Percentiles rank a stretch among this genome's conserved stretches.
Evolutionary conservation across 2,329 filamentous ascomycete species (phyloP).

Genomic region (Penicillium italicum): DNA sequence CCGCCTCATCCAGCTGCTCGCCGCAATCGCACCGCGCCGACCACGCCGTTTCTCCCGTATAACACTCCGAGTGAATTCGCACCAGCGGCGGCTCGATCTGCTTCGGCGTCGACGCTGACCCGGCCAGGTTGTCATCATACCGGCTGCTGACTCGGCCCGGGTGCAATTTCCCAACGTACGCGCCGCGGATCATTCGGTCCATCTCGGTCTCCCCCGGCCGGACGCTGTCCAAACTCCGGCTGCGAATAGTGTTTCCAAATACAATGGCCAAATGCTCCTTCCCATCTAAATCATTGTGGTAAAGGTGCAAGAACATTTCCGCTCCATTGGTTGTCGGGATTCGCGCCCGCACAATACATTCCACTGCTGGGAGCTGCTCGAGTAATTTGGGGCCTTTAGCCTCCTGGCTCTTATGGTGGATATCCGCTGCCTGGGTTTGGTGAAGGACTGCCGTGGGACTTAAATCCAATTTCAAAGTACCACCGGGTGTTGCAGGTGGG

Average conservation of each 20-base stretch:
- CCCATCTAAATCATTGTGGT: slow-evolving; percentile 85
- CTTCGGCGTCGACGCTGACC: slow-evolving; percentile 17
- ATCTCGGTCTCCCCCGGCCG: slow-evolving; percentile 49
- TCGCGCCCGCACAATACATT: slow-evolving; percentile 87
- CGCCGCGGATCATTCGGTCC: slow-evolving; percentile 83
- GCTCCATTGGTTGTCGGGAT: slow-evolving; percentile 89
- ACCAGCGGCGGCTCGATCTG: slow-evolving; percentile 64
- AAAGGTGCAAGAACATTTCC: slow-evolving; percentile 96
- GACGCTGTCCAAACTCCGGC: slow-evolving; percentile 54
- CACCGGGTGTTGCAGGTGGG: slow-evolving; percentile 45
- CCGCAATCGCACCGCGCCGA: slow-evolving; percentile 96
- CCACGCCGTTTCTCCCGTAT: slow-evolving; percentile 98
- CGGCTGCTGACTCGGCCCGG: slow-evolving; percentile 78
- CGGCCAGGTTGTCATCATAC: slow-evolving; percentile 45
- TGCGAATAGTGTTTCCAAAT: slow-evolving; percentile 81
- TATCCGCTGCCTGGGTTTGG: slow-evolving; percentile 28
- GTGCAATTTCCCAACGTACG: slow-evolving; percentile 82
- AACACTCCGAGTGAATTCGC: slow-evolving; percentile 95
- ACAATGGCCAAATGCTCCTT: slow-evolving; percentile 98
- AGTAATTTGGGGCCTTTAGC: slow-evolving; percentile 68
- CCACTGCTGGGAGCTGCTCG: slow-evolving; percentile 73
- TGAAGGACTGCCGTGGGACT: slow-evolving; percentile 32
- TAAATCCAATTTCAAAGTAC: slow-evolving; percentile 27
- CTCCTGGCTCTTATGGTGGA: slow-evolving; percentile 24
- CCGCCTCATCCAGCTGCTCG: slow-evolving; percentile 95